Percentiles rank a stretch among this genome's conserved stretches.
These are phyloP conservation scores for Acacia melanoxylon DNA, from an alignment of 306 rosid species.

Conservation along the genomic window DNA sequence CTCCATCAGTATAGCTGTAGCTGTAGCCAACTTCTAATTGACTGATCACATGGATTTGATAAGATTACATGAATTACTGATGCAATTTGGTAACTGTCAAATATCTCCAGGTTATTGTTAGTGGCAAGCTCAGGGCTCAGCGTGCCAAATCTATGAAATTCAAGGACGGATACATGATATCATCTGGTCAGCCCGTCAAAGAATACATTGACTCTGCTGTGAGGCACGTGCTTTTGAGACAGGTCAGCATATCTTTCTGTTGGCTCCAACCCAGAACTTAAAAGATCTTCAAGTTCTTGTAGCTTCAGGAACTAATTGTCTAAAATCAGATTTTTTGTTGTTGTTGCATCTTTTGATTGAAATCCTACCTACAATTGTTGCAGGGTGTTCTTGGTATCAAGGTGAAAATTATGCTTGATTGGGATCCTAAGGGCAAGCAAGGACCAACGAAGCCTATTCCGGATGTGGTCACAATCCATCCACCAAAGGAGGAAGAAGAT, in stretches of 20 bases:
- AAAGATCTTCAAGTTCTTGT: background rate
- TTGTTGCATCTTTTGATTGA: background rate
- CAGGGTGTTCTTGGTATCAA: constrained; percentile 27
- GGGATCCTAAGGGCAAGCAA: constrained; percentile 29
- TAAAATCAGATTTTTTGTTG: too few relatives aligned
- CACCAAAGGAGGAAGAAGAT: constrained; percentile 51
- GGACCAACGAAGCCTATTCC: constrained; percentile 11
- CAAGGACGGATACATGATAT: constrained; percentile 61
- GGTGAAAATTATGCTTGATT: constrained; percentile 30
- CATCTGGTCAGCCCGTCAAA: constrained; percentile 57
- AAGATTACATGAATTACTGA: background rate
- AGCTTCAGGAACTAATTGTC: background rate
- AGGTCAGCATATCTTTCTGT: constrained; percentile 29
- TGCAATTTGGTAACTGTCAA: background rate
- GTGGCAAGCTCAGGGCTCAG: constrained; percentile 62
- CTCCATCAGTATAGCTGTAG: background rate
- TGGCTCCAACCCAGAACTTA: background rate
- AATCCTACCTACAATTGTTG: background rate
- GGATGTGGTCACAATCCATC: constrained; percentile 44
- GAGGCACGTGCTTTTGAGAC: constrained; percentile 59
- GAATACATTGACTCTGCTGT: constrained; percentile 53
- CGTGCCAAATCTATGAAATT: constrained; percentile 57
- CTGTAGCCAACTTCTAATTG: background rate
- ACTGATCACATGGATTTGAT: background rate
- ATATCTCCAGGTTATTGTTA: constrained; percentile 48